phyloP scores from a whole-genome alignment of 768 basidiomycete genomes.

The Rhizopogon vinicolor region DNA sequence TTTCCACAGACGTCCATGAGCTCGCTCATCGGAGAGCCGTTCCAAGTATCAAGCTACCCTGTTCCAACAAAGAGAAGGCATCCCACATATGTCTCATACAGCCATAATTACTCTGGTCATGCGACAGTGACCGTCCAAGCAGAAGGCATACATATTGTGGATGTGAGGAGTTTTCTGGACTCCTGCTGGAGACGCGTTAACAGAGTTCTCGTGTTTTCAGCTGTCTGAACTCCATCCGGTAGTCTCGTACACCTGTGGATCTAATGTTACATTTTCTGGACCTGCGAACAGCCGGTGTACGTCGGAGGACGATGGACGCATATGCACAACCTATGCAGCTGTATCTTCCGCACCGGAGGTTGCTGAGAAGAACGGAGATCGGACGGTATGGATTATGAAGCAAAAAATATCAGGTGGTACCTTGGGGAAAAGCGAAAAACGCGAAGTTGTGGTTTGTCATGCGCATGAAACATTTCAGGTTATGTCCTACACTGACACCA shows the following conservation, averaged over 20 bases:
- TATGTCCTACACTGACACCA: constrained; percentile 5
- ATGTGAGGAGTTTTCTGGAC: constrained; percentile 44
- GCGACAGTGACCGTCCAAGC: constrained; percentile 66
- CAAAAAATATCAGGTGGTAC: constrained; percentile 40
- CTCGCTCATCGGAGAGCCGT: constrained; percentile 28
- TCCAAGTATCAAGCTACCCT: constrained; percentile 21
- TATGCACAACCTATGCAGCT: constrained; percentile 52
- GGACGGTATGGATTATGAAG: constrained; percentile 60
- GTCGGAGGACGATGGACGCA: constrained; percentile 26
- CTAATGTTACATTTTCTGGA: constrained; percentile 57
- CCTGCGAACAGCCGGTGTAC: constrained; percentile 45
- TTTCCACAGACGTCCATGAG: constrained; percentile 15
- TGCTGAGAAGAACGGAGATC: constrained; percentile 33
- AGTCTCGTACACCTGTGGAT: constrained; percentile 64
- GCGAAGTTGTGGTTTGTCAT: constrained; percentile 38
- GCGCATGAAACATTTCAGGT: background rate
- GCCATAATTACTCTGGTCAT: constrained; percentile 40
- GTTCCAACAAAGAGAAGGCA: constrained; percentile 5
- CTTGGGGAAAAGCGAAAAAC: constrained; percentile 33
- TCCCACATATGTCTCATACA: constrained; percentile 16
- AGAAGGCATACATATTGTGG: constrained; percentile 72
- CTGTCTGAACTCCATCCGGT: constrained; percentile 60
- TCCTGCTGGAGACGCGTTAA: background rate
- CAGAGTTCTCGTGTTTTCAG: constrained; percentile 29
- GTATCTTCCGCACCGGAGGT: constrained; percentile 46